Evolutionary conservation across 2,329 filamentous ascomycete species (phyloP).

Genomic region (Colletotrichum agaves): DNA sequence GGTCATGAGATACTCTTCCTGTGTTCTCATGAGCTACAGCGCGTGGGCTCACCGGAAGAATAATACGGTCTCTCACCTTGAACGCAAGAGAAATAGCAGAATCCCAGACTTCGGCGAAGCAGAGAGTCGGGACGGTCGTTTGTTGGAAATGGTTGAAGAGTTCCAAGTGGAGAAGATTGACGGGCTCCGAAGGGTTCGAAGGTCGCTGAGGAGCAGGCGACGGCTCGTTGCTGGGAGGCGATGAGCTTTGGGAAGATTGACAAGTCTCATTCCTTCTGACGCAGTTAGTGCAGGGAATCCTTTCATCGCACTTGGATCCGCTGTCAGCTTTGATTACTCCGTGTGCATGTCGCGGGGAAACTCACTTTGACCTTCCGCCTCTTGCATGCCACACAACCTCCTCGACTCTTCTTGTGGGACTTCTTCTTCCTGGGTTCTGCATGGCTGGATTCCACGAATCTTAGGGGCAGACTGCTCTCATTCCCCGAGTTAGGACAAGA

Average conservation of each 20-base stretch:
- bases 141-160: conserved; percentile 46
- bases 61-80: conserved; percentile 35
- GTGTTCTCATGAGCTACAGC: neutral
- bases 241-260: conserved; percentile 1
- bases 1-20: conserved; percentile 45
- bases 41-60: too few species aligned
- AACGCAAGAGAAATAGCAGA: conserved; percentile 43
- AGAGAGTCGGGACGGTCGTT: conserved; percentile 41
- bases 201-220: neutral
- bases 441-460: conserved; percentile 4
- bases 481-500: neutral
- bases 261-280: conserved; percentile 39
- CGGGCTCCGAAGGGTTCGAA: conserved; percentile 1
- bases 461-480: neutral
- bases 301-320: conserved; percentile 43
- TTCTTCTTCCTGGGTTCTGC: conserved; percentile 28
- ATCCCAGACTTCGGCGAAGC: conserved; percentile 44
- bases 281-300: conserved; percentile 43
- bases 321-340: neutral
- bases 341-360: neutral
- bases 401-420: conserved; percentile 44
- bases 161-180: conserved; percentile 47
- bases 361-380: conserved; percentile 45
- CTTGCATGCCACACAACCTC: conserved; percentile 44
- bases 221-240: conserved; percentile 5